Percentiles rank a stretch among this genome's conserved stretches.
phyloP scores from a whole-genome alignment of 495 filamentous ascomycete genomes.

The Neurospora terricola region DNA sequence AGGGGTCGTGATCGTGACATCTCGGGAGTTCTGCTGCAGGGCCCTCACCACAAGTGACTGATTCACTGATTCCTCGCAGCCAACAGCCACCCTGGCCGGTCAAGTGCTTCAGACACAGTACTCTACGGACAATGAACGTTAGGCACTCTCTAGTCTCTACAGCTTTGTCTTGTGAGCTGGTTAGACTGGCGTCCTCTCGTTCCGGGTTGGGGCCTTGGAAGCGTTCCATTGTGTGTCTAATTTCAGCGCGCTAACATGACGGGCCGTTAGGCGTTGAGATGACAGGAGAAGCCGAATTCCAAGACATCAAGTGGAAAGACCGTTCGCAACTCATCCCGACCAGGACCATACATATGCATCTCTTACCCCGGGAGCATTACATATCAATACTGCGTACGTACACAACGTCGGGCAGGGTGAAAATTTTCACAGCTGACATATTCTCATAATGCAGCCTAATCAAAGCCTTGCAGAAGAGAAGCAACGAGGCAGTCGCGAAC shows the following conservation, averaged over 20 bases:
- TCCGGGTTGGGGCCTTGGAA: not conserved
- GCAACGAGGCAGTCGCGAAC: not conserved
- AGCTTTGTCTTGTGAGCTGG: not conserved
- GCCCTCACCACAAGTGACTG: not conserved
- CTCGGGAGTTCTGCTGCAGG: not conserved
- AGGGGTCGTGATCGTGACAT: not conserved
- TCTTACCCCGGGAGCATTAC: not conserved
- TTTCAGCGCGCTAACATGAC: not conserved
- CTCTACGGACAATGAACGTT: not conserved
- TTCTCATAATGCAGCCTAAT: not conserved
- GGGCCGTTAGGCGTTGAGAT: not conserved
- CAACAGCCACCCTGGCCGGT: not conserved
- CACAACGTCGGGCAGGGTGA: not conserved
- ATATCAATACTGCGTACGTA: not conserved
- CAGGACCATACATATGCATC: not conserved
- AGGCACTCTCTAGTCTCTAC: not conserved
- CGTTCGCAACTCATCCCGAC: not conserved
- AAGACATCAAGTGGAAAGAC: not conserved
- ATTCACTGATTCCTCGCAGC: not conserved
- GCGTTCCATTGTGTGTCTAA: not conserved
- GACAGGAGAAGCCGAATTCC: not conserved
- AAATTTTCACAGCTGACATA: not conserved
- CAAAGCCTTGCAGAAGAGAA: not conserved
- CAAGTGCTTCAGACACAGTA: not conserved
- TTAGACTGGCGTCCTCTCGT: not conserved